These are phyloP conservation scores for Cladophialophora yegresii DNA, from an alignment of 2,329 filamentous ascomycete species.

Conservation along the genomic window DNA sequence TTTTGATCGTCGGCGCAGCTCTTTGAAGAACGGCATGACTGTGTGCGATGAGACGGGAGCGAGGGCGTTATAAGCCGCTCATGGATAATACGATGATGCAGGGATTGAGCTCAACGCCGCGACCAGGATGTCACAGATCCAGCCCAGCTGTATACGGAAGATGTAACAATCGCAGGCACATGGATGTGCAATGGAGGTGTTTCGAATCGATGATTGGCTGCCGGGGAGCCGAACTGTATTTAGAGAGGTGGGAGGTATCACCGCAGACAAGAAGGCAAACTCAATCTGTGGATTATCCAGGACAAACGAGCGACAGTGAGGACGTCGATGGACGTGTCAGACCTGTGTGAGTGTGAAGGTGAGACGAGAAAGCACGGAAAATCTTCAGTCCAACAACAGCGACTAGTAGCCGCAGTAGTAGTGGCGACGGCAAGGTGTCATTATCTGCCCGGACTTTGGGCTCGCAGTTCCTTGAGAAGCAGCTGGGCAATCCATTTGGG, in stretches of 20 bases:
- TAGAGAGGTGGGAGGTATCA: neutral
- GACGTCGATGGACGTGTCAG: neutral
- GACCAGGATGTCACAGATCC: slow-evolving; percentile 15
- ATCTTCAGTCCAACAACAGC: slow-evolving; percentile 4
- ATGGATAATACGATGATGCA: slow-evolving; percentile 19
- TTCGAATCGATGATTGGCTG: slow-evolving; percentile 11
- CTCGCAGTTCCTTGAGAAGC: neutral
- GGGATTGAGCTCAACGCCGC: slow-evolving; percentile 14
- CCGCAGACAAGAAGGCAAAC: slow-evolving; percentile 7
- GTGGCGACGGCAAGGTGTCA: slow-evolving; percentile 23
- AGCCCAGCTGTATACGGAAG: slow-evolving; percentile 12
- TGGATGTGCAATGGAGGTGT: slow-evolving; percentile 31
- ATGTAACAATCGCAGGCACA: slow-evolving; percentile 26
- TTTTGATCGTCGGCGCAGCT: slow-evolving; percentile 73
- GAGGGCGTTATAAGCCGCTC: slow-evolving; percentile 15
- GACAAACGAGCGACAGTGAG: slow-evolving; percentile 28
- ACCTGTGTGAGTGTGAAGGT: neutral
- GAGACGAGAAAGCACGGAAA: slow-evolving; percentile 1
- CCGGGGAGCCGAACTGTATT: neutral
- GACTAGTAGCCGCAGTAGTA: slow-evolving; percentile 9
- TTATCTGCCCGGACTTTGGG: slow-evolving; percentile 8
- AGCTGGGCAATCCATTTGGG: slow-evolving; percentile 5
- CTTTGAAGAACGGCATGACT: slow-evolving; percentile 67
- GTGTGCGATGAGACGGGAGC: slow-evolving; percentile 3
- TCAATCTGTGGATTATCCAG: neutral